A percentile compares a stretch with the other conserved stretches of the same genome.
phyloP scores from a whole-genome alignment of 1,284 basidiomycete genomes.

The Coniferiporia weirii region DNA sequence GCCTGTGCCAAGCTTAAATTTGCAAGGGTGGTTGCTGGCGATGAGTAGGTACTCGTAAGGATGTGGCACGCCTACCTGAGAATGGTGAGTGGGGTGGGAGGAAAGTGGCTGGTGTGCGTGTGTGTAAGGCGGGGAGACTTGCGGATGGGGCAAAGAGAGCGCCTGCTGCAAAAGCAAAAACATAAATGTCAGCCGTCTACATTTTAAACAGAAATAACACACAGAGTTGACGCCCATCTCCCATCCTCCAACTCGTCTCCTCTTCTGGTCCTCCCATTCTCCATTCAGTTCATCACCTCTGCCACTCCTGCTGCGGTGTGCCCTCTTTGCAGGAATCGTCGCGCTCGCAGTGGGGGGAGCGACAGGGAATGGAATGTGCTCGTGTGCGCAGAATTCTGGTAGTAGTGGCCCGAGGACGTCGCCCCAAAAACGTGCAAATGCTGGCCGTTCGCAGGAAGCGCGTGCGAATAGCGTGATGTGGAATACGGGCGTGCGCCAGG shows the following conservation, averaged over 20 bases:
- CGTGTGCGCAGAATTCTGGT: neutral
- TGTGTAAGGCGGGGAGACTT: neutral
- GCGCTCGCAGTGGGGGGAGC: slow-evolving; percentile 9
- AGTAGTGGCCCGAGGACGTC: neutral
- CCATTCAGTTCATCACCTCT: too few species aligned
- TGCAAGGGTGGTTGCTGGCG: too few species aligned
- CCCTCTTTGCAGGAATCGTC: slow-evolving; percentile 6
- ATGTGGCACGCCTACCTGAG: too few species aligned
- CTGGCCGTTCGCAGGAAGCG: neutral
- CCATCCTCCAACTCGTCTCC: too few species aligned
- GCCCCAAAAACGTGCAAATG: neutral
- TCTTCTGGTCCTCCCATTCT: too few species aligned
- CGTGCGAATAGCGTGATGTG: neutral
- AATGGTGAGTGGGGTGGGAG: slow-evolving; percentile 1
- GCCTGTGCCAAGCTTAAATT: too few species aligned
- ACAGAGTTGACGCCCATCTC: slow-evolving; percentile 7
- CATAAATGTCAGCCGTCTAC: too few species aligned
- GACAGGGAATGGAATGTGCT: slow-evolving; percentile 7
- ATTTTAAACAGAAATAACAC: neutral
- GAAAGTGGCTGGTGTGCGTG: too few species aligned
- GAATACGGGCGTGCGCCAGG: neutral
- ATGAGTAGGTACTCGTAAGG: neutral
- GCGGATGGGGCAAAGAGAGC: too few species aligned
- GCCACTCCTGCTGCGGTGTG: slow-evolving; percentile 5
- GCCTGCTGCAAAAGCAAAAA: too few species aligned